These are phyloP conservation scores for Ceratopteris richardii DNA, from an alignment of 75 land plant genomes.

Conservation along the genomic window DNA sequence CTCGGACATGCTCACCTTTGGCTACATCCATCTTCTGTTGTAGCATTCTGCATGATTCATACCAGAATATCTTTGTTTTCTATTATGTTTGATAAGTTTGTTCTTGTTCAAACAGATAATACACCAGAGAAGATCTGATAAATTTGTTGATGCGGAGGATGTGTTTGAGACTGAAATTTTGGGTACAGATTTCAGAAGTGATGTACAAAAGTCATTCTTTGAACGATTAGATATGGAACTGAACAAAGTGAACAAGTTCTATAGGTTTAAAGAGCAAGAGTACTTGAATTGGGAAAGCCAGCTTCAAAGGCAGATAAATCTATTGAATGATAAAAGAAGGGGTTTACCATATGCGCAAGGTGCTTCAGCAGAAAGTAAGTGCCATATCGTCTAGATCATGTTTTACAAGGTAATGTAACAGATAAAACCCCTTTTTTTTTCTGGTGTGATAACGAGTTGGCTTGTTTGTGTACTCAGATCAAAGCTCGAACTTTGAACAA, in stretches of 20 bases:
- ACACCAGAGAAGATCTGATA: constrained; percentile 4
- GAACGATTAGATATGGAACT: constrained; percentile 27
- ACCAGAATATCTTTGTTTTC: background rate
- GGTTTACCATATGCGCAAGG: background rate
- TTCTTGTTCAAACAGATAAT: constrained; percentile 15
- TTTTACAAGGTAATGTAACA: background rate
- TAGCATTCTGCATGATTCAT: background rate
- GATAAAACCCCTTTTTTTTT: background rate
- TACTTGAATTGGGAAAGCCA: constrained; percentile 11
- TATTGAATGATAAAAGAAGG: constrained; percentile 2
- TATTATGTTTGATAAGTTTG: background rate
- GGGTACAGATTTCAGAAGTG: constrained; percentile 5
- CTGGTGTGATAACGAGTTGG: no score
- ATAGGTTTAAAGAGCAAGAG: constrained; percentile 31
- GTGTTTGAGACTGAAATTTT: constrained; percentile 21
- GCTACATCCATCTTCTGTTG: no score
- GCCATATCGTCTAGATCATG: background rate
- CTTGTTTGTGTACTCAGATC: background rate
- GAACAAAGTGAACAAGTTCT: constrained; percentile 36
- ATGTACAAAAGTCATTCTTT: constrained; percentile 18
- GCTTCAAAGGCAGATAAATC: constrained; percentile 15
- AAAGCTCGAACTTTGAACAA: background rate
- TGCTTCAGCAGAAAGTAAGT: background rate
- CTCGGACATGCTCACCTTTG: no score
- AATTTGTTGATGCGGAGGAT: background rate